Evolutionary conservation across 73 alveolate genomes (phyloP), one percentile per base, ranked within the genome.

Genomic region (Paramecium biaurelia): DNA sequence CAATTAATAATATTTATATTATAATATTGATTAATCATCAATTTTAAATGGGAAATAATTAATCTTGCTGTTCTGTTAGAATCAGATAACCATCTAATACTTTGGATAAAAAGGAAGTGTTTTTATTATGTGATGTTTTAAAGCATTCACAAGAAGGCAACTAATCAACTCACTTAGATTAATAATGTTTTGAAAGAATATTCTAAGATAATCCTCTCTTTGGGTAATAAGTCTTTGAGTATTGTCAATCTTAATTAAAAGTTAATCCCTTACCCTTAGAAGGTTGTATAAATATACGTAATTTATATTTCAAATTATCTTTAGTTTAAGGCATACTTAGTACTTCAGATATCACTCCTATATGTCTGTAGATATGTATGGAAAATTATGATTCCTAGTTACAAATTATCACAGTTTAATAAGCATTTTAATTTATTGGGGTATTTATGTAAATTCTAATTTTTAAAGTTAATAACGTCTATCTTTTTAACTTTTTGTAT

Each of bases 371-470:
- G 18, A 79, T 79, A 18, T 79, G 53, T 18, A 79, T 79, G 49
- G 76, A 47, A 42, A 26, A 38, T 79, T 79, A 41, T 23, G 42
- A 79, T 23, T 10, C 47, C 2, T n/a, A 24, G 10, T 38, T 20
- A 24, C 28, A 79, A 76, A 43, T 26, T 34, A 72, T 72, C n/a
- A 38, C 28, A 21, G 86, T 41, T 2, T 18, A 72, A 79, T 41
- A 79, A 42, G 90, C 76, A 8, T 76, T 76, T 15, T 58, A 79
- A 43, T 42, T 79, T 42, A 41, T 79, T 79, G 76, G 90, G 28
- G 76, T 79, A 79, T 24, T 14, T 14, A 20, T 20, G 43, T n/a
- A 72, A 28, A 3, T n/a, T 38, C 20, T 53, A 7, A 53, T 7
- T 53, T 47, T 38, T 8, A n/a, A 23, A 79, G 90, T 45, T 79